A percentile compares a stretch with the other conserved stretches of the same genome.
Evolutionary conservation across 2,329 filamentous ascomycete genomes (phyloP).

Genomic region (Mollisia scopiformis): DNA sequence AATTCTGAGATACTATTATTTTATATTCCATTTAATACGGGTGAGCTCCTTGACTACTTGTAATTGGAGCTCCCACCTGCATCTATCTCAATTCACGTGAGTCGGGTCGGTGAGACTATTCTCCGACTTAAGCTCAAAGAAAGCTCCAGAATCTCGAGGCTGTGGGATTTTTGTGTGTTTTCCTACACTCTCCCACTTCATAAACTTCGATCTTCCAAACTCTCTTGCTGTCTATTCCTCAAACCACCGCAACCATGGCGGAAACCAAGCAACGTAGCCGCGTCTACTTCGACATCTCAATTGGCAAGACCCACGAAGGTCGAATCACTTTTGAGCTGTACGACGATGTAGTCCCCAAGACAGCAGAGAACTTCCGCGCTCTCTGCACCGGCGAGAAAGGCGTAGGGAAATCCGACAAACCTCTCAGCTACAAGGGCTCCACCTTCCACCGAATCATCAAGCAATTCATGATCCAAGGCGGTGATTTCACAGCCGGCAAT

Average conservation of each 20-base stretch:
- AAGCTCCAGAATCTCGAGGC: no score
- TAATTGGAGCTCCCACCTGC: no score
- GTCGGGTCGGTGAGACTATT: no score
- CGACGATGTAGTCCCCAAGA: constrained; percentile 82
- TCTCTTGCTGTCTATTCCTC: not conserved
- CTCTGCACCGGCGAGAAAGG: constrained; percentile 97
- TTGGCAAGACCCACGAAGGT: constrained; percentile 74
- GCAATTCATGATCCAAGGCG: constrained; percentile 98
- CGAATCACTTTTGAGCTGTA: constrained; percentile 87
- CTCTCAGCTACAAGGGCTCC: constrained; percentile 90
- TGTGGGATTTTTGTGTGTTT: no score
- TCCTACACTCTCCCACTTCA: not conserved
- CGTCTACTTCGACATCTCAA: constrained; percentile 91
- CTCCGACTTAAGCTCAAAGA: no score
- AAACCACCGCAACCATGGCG: constrained; percentile 42
- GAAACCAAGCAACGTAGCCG: constrained; percentile 50
- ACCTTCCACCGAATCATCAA: constrained; percentile 97
- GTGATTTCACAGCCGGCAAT: constrained; percentile 94
- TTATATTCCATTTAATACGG: no score
- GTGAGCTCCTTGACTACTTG: no score
- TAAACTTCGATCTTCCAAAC: constrained; percentile 4
- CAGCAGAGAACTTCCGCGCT: constrained; percentile 92
- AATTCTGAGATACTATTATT: no score
- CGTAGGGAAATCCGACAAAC: constrained; percentile 76
- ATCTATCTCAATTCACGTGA: no score